Evolutionary conservation across 164 flowering plant genomes (phyloP), one percentile per base, ranked within the genome.

Genomic region (Chloranthus sessilifolius): DNA sequence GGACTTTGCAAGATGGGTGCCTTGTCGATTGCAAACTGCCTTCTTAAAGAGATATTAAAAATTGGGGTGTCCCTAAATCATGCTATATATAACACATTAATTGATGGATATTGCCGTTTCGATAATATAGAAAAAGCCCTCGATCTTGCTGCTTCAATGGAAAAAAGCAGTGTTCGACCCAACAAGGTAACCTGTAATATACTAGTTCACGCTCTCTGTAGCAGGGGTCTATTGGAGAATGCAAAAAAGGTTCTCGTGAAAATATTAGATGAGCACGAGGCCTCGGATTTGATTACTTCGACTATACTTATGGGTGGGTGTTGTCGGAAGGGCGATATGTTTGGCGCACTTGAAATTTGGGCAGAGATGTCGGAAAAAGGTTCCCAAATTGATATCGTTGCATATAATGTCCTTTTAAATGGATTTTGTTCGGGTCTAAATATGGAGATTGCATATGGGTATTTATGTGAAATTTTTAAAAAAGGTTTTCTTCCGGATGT

Each of bases 241-340:
- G 81, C 85, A 14, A 74, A 15, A 50, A 73, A 75, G 57, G 74
- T 81, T 63, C 74, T 83, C 36, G 61, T 19, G 27, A 65, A 77
- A 44, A 67, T 80, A 38, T 50, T 81, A 53, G 67, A 43, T 50
- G 79, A 75, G 34, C 53, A 65, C 33, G 42, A 31, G 23, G 57
- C 52, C 55, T 50, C 73, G 7, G 62, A 78, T 61, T 33, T 79
- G 43, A 61, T 83, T 31, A 73, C 79, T 15, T 73, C 78, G 34
- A 86, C 95, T n/a, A 82, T 75, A 66, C 69, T 87, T 35, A 78
- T 87, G 70, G 80, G 76, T 69, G 66, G 72, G 41, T 72, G 37
- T 58, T 73, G 74, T 56, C 83, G 62, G 69, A 68, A 56, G 42
- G 83, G 83, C 25, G 70, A 78, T 39, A 57, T 61, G 34, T 35